Conservation (phyloP, 2,329 filamentous ascomycete species). For the Ophiocordyceps camponoti-floridani region DNA sequence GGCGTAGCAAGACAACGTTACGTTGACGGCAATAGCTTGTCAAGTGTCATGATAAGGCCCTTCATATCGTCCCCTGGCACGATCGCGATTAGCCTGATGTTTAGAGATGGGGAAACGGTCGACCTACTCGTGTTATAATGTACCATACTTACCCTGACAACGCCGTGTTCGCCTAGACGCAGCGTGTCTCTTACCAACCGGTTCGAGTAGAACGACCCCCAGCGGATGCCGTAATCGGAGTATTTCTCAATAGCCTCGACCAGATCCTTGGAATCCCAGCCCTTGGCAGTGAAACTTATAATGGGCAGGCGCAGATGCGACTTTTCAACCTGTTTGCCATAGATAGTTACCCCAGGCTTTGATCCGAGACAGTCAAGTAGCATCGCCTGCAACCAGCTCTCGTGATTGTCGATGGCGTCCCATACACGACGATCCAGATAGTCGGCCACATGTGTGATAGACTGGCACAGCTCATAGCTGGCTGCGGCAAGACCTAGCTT, state of each 20-base stretch:
- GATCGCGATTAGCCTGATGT: not conserved
- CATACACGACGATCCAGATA: constrained; percentile 39
- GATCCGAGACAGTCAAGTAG: constrained; percentile 40
- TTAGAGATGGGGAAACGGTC: too few species aligned
- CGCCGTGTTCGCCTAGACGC: constrained; percentile 36
- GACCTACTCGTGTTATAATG: constrained; percentile 53
- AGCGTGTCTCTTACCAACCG: constrained; percentile 41
- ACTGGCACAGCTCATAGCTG: constrained; percentile 51
- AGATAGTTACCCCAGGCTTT: constrained; percentile 35
- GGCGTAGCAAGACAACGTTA: not conserved
- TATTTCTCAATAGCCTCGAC: constrained; percentile 43
- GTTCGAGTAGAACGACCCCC: constrained; percentile 53
- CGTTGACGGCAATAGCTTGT: constrained; percentile 15
- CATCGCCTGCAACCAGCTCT: constrained; percentile 37
- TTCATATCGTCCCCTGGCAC: constrained; percentile 36
- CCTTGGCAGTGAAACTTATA: constrained; percentile 47
- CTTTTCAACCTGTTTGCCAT: constrained; percentile 28
- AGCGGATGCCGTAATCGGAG: constrained; percentile 43
- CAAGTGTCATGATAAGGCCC: constrained; percentile 30
- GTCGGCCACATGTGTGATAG: constrained; percentile 39
- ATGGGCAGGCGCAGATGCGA: constrained; percentile 38
- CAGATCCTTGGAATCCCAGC: constrained; percentile 33
- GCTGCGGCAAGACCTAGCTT: constrained; percentile 51
- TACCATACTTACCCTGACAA: constrained; percentile 52
- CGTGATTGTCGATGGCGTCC: constrained; percentile 36